Conservation (phyloP, 768 basidiomycete genomes). For the Lanmaoa rubissima region DNA sequence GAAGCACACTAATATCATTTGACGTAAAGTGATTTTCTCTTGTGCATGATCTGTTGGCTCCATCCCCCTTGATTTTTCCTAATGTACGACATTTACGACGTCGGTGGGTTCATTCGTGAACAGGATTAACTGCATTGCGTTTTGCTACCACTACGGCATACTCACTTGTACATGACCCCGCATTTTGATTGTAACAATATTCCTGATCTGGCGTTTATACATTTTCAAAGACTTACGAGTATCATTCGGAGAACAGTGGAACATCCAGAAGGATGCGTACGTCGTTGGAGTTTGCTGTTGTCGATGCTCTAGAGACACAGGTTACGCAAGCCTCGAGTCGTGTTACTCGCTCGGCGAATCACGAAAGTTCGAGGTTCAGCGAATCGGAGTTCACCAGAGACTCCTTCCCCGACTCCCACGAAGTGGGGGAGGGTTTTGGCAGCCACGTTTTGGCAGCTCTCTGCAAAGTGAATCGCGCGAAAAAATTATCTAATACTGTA, state of each 20-base stretch:
- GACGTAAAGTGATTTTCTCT: conserved; percentile 10
- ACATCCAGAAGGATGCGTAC: not conserved
- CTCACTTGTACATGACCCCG: conserved; percentile 3
- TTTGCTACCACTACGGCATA: not conserved
- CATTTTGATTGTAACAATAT: conserved; percentile 26
- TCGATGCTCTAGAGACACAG: not conserved
- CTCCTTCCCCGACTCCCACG: no score
- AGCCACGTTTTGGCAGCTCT: no score
- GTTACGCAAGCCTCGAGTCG: not conserved
- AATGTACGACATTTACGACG: conserved; percentile 22
- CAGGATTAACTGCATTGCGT: conserved; percentile 10
- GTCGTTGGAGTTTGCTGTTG: not conserved
- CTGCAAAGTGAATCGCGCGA: no score
- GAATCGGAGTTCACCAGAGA: not conserved
- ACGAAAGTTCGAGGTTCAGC: not conserved
- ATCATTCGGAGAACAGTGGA: conserved; percentile 13
- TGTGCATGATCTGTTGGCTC: conserved; percentile 17
- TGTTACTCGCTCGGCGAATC: conserved; percentile 6
- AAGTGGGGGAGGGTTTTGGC: no score
- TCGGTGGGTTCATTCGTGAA: conserved; percentile 8
- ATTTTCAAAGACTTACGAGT: not conserved
- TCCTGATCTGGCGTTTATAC: not conserved
- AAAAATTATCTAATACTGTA: no score
- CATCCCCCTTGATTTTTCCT: not conserved
- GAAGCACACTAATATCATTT: conserved; percentile 8